Conservation (phyloP, 23 red algal genomes). For the Rhodosorus marinus region DNA sequence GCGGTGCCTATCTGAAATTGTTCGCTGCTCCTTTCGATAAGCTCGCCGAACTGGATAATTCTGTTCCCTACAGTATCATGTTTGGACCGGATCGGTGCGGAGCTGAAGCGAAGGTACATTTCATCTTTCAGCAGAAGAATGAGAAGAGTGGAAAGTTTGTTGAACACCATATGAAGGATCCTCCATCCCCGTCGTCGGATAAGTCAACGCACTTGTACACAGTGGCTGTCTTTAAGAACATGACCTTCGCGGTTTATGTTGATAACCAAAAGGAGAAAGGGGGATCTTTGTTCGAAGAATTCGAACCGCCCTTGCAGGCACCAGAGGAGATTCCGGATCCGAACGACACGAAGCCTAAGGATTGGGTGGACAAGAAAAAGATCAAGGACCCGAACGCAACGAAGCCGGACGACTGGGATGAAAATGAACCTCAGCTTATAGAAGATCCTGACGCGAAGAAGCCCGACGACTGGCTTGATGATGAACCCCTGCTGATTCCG, state of each 20-base stretch:
- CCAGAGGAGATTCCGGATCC: slow-evolving; percentile 85
- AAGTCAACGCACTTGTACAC: slow-evolving; percentile 91
- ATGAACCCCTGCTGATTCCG: slow-evolving; percentile 56
- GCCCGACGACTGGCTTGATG: slow-evolving; percentile 75
- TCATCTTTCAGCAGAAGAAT: slow-evolving; percentile 86
- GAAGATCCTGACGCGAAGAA: slow-evolving; percentile 43
- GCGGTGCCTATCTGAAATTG: slow-evolving; percentile 88
- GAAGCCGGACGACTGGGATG: slow-evolving; percentile 97
- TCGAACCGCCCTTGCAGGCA: slow-evolving; percentile 90
- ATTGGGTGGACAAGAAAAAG: slow-evolving; percentile 81
- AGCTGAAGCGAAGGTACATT: slow-evolving; percentile 85
- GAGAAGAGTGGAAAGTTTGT: slow-evolving; percentile 44
- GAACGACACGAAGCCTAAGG: slow-evolving; percentile 85
- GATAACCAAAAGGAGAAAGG: slow-evolving; percentile 49
- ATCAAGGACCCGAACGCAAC: slow-evolving; percentile 73
- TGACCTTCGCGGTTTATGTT: slow-evolving; percentile 45
- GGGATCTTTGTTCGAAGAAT: slow-evolving; percentile 47
- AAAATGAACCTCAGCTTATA: slow-evolving; percentile 77
- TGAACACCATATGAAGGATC: slow-evolving; percentile 72
- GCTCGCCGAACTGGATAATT: slow-evolving; percentile 19
- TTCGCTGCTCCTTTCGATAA: slow-evolving; percentile 22
- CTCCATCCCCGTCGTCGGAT: slow-evolving; percentile 40
- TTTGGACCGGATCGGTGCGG: slow-evolving; percentile 99
- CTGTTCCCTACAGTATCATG: slow-evolving; percentile 74
- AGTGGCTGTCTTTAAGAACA: slow-evolving; percentile 7